These are phyloP conservation scores for Epichloe festucae DNA, from an alignment of 2,329 filamentous ascomycete species.

Conservation along the genomic window DNA sequence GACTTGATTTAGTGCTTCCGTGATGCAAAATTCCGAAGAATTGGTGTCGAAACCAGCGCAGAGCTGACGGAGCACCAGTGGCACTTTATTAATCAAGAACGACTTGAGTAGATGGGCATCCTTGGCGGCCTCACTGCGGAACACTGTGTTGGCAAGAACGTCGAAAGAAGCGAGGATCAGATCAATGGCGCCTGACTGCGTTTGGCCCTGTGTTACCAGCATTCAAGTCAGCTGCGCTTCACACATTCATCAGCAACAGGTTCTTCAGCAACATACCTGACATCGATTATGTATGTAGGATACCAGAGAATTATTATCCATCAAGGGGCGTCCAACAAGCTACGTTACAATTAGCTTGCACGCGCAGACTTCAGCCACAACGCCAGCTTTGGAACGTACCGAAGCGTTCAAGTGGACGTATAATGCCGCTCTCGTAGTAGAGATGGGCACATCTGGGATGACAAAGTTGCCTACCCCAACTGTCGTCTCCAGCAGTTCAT, in stretches of 20 bases:
- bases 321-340: conserved; percentile 68
- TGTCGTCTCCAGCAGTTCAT: conserved; percentile 44
- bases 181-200: conserved; percentile 65
- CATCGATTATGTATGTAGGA: conserved; percentile 78
- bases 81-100: conserved; percentile 63
- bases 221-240: conserved; percentile 5
- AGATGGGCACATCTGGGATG: conserved; percentile 51
- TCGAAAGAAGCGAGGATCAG: conserved; percentile 84
- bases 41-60: conserved; percentile 51
- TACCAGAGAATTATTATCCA: conserved; percentile 69
- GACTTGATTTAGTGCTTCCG: conserved; percentile 63
- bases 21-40: conserved; percentile 56
- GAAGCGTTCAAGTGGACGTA: conserved; percentile 77
- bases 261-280: conserved; percentile 35
- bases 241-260: not conserved
- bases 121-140: conserved; percentile 43
- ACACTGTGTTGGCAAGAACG: conserved; percentile 73
- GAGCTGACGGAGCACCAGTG: conserved; percentile 39
- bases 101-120: conserved; percentile 67
- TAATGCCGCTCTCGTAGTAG: conserved; percentile 68
- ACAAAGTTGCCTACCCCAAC: conserved; percentile 43
- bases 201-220: conserved; percentile 45
- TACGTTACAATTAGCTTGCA: conserved; percentile 19
- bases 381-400: conserved; percentile 34
- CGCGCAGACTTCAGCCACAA: not conserved